phyloP scores from a whole-genome alignment of 345 rosid species.

The Angophora floribunda region DNA sequence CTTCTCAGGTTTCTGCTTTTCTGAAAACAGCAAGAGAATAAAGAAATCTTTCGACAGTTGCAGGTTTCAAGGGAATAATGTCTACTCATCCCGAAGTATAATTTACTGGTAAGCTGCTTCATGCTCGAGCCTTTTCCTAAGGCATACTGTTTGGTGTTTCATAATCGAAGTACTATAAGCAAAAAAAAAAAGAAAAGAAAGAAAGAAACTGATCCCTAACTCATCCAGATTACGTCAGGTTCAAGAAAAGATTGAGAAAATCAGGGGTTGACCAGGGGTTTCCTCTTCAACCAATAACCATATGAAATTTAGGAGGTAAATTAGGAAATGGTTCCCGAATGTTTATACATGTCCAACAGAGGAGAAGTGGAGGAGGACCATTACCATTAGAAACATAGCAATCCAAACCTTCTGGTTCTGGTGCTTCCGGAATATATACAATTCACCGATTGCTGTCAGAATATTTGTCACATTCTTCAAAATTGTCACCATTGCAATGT shows the following conservation, averaged over 20 bases:
- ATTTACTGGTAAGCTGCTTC: background rate
- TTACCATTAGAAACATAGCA: constrained; percentile 92
- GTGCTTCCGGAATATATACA: constrained; percentile 72
- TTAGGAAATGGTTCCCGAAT: background rate
- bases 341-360: background rate
- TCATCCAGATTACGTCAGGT: background rate
- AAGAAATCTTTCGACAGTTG: background rate
- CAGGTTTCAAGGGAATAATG: background rate
- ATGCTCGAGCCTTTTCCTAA: background rate
- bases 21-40: background rate
- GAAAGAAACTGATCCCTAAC: background rate
- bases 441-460: constrained; percentile 79
- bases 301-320: background rate
- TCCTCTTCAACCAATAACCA: background rate
- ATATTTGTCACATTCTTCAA: constrained; percentile 93
- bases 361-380: background rate
- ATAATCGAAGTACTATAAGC: background rate
- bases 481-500: constrained; percentile 93
- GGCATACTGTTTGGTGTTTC: background rate
- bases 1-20: background rate
- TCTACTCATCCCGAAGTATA: background rate
- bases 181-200: background rate
- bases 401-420: constrained; percentile 91
- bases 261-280: background rate
- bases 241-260: background rate